Evolutionary conservation across 148 eudicot genomes (phyloP), one percentile per base, ranked within the genome.

Genomic region (Camellia lanceoleosa): DNA sequence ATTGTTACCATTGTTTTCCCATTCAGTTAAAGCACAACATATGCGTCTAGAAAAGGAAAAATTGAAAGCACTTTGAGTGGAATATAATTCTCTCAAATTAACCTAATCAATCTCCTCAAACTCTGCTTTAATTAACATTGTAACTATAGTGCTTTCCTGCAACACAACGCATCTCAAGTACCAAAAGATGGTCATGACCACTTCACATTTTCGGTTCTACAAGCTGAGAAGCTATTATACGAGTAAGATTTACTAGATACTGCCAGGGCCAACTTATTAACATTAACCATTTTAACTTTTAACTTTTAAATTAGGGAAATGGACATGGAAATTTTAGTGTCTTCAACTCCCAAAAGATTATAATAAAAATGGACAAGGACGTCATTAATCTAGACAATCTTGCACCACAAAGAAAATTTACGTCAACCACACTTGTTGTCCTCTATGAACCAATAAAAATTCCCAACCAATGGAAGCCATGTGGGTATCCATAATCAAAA

Each of bases 41-140:
- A 41, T 67, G 43, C 3, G 52, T 49, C 52, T 7, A 0, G 52
- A 20, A 64, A 64, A 71, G 58, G 30, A 71, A 71, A 38, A 49
- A 10, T 8, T 10, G 55, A 49, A 47, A n/a, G 12, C 19, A 47
- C 0, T 47, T 71, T 9, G 5, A 71, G 55, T n/a, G 4, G 3
- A n/a, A 20, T 10, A 9, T 49, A 71, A 18, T 71, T 19, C 47
- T 49, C 56, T 19, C 56, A 1, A 2, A 6, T 49, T 70, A 9
- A 71, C 3, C 74, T 18, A n/a, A 18, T 71, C 58, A 71, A 71
- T 47, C 74, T 47, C 58, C 56, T 71, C 74, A 71, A 19, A 14
- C 20, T 38, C 47, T 67, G 70, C 20, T 71, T 13, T 51, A 49
- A 47, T 46, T 23, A 71, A 49, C 12, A 20, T 71, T 71, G 55